These are phyloP conservation scores for Naganishia sp. DNA, from an alignment of 1,284 basidiomycete genomes.

Conservation along the genomic window DNA sequence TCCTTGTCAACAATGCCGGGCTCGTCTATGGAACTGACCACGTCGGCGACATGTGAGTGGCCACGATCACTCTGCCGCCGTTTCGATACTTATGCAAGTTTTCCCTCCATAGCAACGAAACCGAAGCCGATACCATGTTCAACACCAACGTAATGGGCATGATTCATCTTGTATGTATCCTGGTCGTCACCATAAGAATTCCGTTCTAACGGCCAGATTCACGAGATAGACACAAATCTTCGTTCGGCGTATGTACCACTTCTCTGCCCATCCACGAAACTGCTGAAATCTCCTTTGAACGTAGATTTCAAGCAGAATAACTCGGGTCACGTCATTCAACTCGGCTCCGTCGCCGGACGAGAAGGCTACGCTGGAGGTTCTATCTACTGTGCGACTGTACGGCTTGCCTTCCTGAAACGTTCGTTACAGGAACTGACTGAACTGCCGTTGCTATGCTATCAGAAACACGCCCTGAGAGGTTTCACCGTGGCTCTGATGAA, in stretches of 20 bases:
- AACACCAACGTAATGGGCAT: conserved; percentile 88
- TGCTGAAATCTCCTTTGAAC: conserved; percentile 15
- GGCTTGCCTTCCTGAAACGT: neutral
- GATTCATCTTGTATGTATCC: conserved; percentile 61
- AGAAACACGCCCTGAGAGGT: conserved; percentile 85
- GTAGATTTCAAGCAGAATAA: conserved; percentile 85
- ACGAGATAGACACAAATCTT: conserved; percentile 48
- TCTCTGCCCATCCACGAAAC: conserved; percentile 3
- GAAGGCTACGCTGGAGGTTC: conserved; percentile 86
- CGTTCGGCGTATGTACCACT: conserved; percentile 61
- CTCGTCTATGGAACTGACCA: conserved; percentile 52
- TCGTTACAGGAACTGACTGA: neutral
- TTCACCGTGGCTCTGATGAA: conserved; percentile 81
- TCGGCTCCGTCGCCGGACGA: conserved; percentile 88
- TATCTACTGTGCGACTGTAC: conserved; percentile 56
- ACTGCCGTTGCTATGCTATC: conserved; percentile 64
- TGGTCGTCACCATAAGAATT: conserved; percentile 42
- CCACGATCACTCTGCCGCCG: too few species aligned
- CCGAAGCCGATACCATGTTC: conserved; percentile 69
- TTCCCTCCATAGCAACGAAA: conserved; percentile 31
- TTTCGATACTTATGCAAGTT: too few species aligned
- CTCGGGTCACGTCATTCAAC: conserved; percentile 89
- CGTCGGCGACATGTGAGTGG: conserved; percentile 48
- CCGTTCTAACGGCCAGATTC: conserved; percentile 59
- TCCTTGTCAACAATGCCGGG: conserved; percentile 54